Conservation (phyloP, 306 rosid species). For the Geum urbanum region DNA sequence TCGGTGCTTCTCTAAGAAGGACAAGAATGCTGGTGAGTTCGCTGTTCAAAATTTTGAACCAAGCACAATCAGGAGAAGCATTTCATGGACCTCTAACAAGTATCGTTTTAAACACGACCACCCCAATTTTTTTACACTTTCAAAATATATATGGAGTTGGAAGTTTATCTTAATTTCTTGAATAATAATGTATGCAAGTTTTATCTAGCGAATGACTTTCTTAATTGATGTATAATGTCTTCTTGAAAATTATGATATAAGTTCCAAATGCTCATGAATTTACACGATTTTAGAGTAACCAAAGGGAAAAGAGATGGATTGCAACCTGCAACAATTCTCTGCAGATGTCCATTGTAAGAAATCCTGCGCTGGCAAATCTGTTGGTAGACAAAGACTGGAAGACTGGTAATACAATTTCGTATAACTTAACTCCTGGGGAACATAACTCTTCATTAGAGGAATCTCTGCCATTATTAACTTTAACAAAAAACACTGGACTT, state of each 20-base stretch:
- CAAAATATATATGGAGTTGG: not conserved
- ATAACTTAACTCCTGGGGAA: conserved; percentile 50
- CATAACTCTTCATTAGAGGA: conserved; percentile 41
- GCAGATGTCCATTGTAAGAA: conserved; percentile 65
- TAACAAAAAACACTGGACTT: conserved; percentile 38
- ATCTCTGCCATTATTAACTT: conserved; percentile 40
- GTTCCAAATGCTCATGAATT: not conserved
- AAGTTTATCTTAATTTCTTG: not conserved
- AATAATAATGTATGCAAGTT: not conserved
- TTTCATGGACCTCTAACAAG: not conserved
- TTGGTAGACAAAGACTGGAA: conserved; percentile 74
- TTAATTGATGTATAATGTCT: no score
- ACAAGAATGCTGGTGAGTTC: conserved; percentile 5
- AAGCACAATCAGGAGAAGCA: not conserved
- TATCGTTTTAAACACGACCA: not conserved
- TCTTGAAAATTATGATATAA: no score
- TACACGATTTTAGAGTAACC: not conserved
- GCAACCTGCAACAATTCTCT: conserved; percentile 83
- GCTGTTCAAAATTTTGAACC: not conserved
- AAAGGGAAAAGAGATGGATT: conserved; percentile 22
- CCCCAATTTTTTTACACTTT: not conserved
- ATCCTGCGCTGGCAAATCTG: conserved; percentile 57
- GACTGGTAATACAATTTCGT: conserved; percentile 73
- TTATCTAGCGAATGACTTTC: not conserved
- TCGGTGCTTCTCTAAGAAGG: not conserved